Evolutionary conservation across 2,329 filamentous ascomycete genomes (phyloP).

Genomic region (Niveomyces coronatus): DNA sequence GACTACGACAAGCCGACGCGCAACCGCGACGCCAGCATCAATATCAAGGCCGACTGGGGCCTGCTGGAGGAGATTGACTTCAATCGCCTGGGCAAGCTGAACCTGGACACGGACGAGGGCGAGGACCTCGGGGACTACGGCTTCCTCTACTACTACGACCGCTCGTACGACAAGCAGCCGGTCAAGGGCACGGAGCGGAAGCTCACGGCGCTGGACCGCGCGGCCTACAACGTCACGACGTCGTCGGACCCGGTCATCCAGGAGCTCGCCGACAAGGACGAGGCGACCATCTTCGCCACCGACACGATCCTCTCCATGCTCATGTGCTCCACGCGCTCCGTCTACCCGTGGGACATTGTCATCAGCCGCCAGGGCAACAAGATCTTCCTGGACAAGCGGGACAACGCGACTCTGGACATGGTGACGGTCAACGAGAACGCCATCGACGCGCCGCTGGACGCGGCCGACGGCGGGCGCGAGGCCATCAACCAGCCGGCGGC

Average conservation of each 20-base stretch:
- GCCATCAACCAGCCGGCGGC: conserved; percentile 87
- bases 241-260: conserved; percentile 94
- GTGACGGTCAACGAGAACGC: conserved; percentile 99
- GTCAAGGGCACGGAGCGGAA: conserved; percentile 84
- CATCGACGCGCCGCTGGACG: conserved; percentile 84
- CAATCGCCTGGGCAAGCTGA: conserved; percentile 87
- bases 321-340: conserved; percentile 93
- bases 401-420: conserved; percentile 89
- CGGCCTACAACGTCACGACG: conserved; percentile 96
- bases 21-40: conserved; percentile 91
- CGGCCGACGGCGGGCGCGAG: conserved; percentile 87
- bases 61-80: conserved; percentile 98
- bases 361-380: conserved; percentile 90
- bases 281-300: conserved; percentile 93
- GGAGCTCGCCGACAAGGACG: conserved; percentile 89
- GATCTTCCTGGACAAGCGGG: conserved; percentile 97
- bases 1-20: conserved; percentile 97
- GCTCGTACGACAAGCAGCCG: conserved; percentile 84
- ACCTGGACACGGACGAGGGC: conserved; percentile 86
- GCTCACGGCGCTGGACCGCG: conserved; percentile 80
- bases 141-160: conserved; percentile 98
- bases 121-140: conserved; percentile 94
- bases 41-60: conserved; percentile 91
- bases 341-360: conserved; percentile 98
- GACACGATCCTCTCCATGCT: conserved; percentile 98